These are phyloP conservation scores for Medicago truncatula DNA, from an alignment of 306 rosid species.

Conservation along the genomic window DNA sequence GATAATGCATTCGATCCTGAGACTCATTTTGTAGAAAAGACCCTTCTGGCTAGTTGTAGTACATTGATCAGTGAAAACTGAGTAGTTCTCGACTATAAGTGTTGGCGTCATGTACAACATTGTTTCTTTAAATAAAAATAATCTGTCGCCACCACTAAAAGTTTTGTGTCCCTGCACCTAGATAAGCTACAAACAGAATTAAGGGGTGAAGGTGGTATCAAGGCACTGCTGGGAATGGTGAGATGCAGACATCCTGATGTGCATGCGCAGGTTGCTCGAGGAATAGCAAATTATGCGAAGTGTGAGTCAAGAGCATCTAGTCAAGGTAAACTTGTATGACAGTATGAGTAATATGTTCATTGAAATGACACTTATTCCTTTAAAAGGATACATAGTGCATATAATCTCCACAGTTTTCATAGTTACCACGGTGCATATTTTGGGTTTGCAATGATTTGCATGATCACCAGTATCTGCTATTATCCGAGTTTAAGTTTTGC, in stretches of 20 bases:
- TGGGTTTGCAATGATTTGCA: constrained; percentile 17
- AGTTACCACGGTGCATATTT: constrained; percentile 24
- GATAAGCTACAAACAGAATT: constrained; percentile 87
- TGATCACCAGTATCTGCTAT: constrained; percentile 7
- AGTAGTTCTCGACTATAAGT: constrained; percentile 26
- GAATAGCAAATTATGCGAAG: constrained; percentile 93
- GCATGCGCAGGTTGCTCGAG: constrained; percentile 98
- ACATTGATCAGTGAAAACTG: constrained; percentile 31
- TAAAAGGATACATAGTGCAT: constrained; percentile 26
- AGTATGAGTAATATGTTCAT: constrained; percentile 12
- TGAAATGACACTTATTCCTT: constrained; percentile 10
- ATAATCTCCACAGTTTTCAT: constrained; percentile 29
- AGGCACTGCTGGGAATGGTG: constrained; percentile 94
- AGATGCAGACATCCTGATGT: constrained; percentile 96
- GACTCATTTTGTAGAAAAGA: constrained; percentile 15
- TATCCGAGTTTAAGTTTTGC: constrained; percentile 28
- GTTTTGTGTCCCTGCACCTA: constrained; percentile 42
- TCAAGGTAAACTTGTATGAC: constrained; percentile 70
- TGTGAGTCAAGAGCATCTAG: constrained; percentile 95
- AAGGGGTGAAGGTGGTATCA: constrained; percentile 86
- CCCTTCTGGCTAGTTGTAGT: constrained; percentile 25
- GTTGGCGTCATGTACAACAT: constrained; percentile 12
- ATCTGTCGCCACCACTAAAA: constrained; percentile 39
- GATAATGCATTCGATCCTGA: constrained; percentile 20
- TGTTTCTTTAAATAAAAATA: constrained; percentile 6